These are phyloP conservation scores for Gaillardinia entomophila DNA, from an alignment of 805 yeast species.

Conservation along the genomic window DNA sequence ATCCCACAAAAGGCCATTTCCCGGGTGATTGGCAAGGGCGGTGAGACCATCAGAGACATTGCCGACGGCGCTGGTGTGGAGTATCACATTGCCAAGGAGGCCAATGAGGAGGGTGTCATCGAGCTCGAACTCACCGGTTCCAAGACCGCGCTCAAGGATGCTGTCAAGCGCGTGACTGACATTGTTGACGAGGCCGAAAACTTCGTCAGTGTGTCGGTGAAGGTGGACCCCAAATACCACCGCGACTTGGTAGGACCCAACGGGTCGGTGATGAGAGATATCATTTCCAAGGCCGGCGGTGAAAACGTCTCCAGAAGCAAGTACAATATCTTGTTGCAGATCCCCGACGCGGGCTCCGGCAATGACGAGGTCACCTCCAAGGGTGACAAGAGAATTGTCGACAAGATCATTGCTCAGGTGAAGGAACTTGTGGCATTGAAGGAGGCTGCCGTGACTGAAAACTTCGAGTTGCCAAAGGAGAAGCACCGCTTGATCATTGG, in stretches of 20 bases:
- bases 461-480: constrained; percentile 57
- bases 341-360: constrained; percentile 65
- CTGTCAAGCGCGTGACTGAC: constrained; percentile 53
- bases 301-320: constrained; percentile 39
- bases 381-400: constrained; percentile 75
- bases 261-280: constrained; percentile 68
- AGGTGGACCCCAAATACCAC: constrained; percentile 70
- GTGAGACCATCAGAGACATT: constrained; percentile 77
- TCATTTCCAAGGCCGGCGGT: constrained; percentile 72
- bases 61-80: constrained; percentile 65
- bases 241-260: constrained; percentile 72
- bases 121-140: constrained; percentile 76
- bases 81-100: constrained; percentile 38
- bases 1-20: constrained; percentile 76
- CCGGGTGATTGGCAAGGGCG: constrained; percentile 83
- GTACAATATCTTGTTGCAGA: constrained; percentile 52
- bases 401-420: constrained; percentile 57
- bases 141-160: constrained; percentile 66
- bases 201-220: constrained; percentile 48
- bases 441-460: constrained; percentile 53
- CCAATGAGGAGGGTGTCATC: constrained; percentile 47
- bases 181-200: constrained; percentile 65
- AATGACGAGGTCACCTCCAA: constrained; percentile 54
- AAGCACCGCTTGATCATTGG: constrained; percentile 79
- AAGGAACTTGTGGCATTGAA: constrained; percentile 56